phyloP scores from a whole-genome alignment of 306 rosid genomes.

The Delonix regia region DNA sequence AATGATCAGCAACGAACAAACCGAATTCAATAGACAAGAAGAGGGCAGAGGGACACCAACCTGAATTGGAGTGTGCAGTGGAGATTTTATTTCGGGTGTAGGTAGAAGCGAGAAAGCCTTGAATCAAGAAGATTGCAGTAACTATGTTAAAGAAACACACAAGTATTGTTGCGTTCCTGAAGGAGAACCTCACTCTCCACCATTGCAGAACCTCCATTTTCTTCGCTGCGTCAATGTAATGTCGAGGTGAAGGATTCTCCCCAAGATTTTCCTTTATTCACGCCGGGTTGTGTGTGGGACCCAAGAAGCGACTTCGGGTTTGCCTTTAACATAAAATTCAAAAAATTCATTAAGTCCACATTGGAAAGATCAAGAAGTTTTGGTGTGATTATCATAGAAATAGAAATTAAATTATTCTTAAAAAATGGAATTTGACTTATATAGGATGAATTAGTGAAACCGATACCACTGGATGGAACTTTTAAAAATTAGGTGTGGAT shows the following conservation, averaged over 20 bases:
- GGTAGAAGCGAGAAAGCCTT: constrained; percentile 66
- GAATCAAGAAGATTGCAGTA: constrained; percentile 75
- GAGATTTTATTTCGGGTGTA: constrained; percentile 65
- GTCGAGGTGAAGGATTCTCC: background rate
- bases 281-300: constrained; percentile 29
- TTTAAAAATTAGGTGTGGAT: no score
- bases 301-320: background rate
- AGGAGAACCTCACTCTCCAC: constrained; percentile 75
- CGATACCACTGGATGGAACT: no score
- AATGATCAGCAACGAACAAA: constrained; percentile 17
- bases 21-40: background rate
- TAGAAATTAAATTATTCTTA: no score
- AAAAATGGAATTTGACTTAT: no score
- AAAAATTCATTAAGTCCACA: no score
- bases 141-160: constrained; percentile 72
- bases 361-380: no score
- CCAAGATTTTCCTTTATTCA: constrained; percentile 24
- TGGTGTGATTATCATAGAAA: no score
- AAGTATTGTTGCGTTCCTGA: constrained; percentile 80
- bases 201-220: constrained; percentile 81
- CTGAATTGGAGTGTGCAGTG: constrained; percentile 45
- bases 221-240: constrained; percentile 26
- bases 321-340: background rate
- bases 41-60: constrained; percentile 36
- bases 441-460: no score